These are phyloP conservation scores for Elsinoe fawcettii DNA, from an alignment of 2,329 filamentous ascomycete species.

Conservation along the genomic window DNA sequence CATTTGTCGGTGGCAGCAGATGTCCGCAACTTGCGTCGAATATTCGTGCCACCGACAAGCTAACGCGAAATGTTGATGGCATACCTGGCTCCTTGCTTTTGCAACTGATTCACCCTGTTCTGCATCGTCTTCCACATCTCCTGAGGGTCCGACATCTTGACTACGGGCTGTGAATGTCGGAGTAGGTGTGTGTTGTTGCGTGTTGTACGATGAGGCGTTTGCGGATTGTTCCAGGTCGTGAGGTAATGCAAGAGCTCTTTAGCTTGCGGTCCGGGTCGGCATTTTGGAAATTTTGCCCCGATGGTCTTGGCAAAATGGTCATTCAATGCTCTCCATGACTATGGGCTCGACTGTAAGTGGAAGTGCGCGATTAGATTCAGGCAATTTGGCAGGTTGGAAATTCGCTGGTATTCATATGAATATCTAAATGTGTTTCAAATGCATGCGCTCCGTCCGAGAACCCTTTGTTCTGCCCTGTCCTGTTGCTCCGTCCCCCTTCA, in stretches of 20 bases:
- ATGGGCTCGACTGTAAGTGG: neutral
- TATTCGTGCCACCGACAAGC: slow-evolving; percentile 17
- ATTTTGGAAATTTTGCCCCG: slow-evolving; percentile 14
- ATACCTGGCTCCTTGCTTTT: slow-evolving; percentile 41
- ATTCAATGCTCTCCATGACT: neutral
- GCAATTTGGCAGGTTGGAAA: neutral
- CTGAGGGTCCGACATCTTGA: slow-evolving; percentile 46
- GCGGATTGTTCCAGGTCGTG: slow-evolving; percentile 1
- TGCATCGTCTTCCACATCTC: slow-evolving; percentile 61
- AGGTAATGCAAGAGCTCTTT: slow-evolving; percentile 14
- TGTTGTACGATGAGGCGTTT: neutral
- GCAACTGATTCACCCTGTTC: slow-evolving; percentile 46
- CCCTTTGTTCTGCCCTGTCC: neutral
- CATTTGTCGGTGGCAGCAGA: too few relatives aligned
- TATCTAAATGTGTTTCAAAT: slow-evolving; percentile 8
- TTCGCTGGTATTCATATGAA: slow-evolving; percentile 5
- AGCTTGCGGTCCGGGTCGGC: slow-evolving; percentile 5
- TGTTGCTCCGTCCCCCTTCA: neutral
- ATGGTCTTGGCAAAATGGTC: neutral
- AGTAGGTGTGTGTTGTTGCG: neutral
- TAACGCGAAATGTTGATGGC: slow-evolving; percentile 16
- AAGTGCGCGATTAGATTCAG: neutral
- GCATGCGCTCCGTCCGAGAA: neutral
- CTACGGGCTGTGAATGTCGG: slow-evolving; percentile 8
- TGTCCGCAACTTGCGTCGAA: too few relatives aligned